phyloP scores from a whole-genome alignment of 257 asterid species.

The Fraxinus americana region DNA sequence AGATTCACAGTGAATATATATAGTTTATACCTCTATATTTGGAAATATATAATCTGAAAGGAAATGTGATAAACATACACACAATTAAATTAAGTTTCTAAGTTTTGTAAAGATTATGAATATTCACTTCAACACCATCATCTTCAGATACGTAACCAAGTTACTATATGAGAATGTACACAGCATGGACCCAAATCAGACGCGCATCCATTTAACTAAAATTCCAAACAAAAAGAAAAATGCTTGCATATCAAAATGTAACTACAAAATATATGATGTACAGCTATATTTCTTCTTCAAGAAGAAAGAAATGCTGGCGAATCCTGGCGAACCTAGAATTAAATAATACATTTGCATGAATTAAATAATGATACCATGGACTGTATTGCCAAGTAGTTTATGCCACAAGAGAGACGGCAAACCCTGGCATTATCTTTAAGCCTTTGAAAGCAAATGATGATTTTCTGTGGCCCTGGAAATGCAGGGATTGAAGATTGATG shows the following conservation, averaged over 20 bases:
- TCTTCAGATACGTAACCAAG: neutral
- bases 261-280: neutral
- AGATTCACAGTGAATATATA: neutral
- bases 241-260: neutral
- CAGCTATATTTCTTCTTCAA: neutral
- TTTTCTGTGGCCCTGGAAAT: constrained; percentile 64
- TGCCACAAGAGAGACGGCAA: constrained; percentile 54
- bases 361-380: constrained; percentile 37
- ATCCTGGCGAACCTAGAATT: constrained; percentile 16
- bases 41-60: neutral
- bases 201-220: neutral
- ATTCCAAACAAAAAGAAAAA: neutral
- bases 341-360: constrained; percentile 2
- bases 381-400: constrained; percentile 38
- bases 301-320: constrained; percentile 7
- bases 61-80: neutral
- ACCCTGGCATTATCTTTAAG: constrained; percentile 47
- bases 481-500: constrained; percentile 48
- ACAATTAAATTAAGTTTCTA: too few species aligned
- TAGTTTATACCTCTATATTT: neutral
- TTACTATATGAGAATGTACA: neutral
- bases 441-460: constrained; percentile 62
- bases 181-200: neutral
- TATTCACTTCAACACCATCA: neutral
- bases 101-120: neutral